These are phyloP conservation scores for Fusarium nelsonii DNA, from an alignment of 2,329 filamentous ascomycete genomes.

Conservation along the genomic window DNA sequence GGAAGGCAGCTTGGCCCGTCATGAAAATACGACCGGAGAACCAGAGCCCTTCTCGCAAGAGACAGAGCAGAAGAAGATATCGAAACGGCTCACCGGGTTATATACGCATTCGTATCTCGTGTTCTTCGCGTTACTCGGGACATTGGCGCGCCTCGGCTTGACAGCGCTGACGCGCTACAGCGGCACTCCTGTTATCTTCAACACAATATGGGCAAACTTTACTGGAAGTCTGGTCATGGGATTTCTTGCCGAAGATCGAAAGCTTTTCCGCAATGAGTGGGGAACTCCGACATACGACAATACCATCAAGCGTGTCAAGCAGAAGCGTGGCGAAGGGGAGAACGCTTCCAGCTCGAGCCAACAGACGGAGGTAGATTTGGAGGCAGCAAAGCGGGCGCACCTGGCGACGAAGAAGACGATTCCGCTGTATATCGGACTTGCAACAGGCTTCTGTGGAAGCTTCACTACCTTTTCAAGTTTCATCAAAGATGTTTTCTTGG, in stretches of 20 bases:
- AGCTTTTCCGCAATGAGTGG: slow-evolving; percentile 78
- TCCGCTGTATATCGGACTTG: slow-evolving; percentile 86
- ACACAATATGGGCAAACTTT: slow-evolving; percentile 89
- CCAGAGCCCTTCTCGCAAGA: slow-evolving; percentile 25
- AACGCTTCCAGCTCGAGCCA: slow-evolving; percentile 41
- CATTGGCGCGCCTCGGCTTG: slow-evolving; percentile 83
- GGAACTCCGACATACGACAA: slow-evolving; percentile 59
- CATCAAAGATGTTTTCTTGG: slow-evolving; percentile 82
- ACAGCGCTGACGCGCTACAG: slow-evolving; percentile 84
- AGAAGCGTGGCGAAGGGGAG: slow-evolving; percentile 55
- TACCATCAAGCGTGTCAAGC: slow-evolving; percentile 50
- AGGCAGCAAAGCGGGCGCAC: slow-evolving; percentile 68
- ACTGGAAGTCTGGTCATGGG: slow-evolving; percentile 86
- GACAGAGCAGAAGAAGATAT: slow-evolving; percentile 51
- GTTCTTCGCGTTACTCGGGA: slow-evolving; percentile 87
- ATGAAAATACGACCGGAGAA: not conserved
- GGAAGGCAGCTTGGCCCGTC: slow-evolving; percentile 17
- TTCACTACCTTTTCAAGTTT: slow-evolving; percentile 93
- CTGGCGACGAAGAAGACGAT: slow-evolving; percentile 82
- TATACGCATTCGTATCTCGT: slow-evolving; percentile 86
- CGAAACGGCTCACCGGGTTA: slow-evolving; percentile 66
- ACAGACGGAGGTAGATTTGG: slow-evolving; percentile 51
- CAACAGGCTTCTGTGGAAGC: slow-evolving; percentile 89
- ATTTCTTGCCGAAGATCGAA: slow-evolving; percentile 83
- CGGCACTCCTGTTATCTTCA: slow-evolving; percentile 78